Conservation (phyloP, 345 rosid species). For the Gossypium arboreum region DNA sequence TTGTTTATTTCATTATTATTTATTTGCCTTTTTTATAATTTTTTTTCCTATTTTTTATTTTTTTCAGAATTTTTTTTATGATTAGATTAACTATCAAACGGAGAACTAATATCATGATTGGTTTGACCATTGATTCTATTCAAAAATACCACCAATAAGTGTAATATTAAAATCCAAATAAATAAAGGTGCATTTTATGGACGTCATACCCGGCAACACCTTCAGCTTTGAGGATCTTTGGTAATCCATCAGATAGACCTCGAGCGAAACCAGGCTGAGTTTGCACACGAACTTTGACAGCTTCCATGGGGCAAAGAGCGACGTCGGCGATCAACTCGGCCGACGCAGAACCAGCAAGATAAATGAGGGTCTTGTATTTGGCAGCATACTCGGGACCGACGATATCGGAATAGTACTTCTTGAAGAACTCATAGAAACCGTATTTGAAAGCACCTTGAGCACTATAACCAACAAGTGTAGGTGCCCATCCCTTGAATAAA, state of each 20-base stretch:
- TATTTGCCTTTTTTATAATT: too few species aligned
- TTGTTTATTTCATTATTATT: too few species aligned
- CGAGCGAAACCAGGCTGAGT: conserved; percentile 96
- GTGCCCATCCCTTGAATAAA: conserved; percentile 85
- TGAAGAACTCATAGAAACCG: conserved; percentile 83
- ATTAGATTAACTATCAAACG: too few species aligned
- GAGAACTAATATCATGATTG: too few species aligned
- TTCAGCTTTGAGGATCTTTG: conserved; percentile 73
- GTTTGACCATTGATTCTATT: too few species aligned
- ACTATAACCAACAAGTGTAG: conserved; percentile 87
- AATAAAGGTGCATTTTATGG: not conserved
- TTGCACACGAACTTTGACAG: conserved; percentile 92
- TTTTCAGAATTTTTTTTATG: too few species aligned
- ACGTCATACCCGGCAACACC: conserved; percentile 61
- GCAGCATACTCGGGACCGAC: conserved; percentile 85
- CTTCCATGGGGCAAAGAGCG: conserved; percentile 94
- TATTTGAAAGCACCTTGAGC: conserved; percentile 94
- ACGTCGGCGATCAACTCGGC: conserved; percentile 89
- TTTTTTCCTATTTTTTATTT: too few species aligned
- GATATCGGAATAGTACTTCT: conserved; percentile 90
- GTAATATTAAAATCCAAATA: not conserved
- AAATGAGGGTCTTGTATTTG: conserved; percentile 85
- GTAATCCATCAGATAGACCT: conserved; percentile 84
- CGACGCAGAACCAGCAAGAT: conserved; percentile 94
- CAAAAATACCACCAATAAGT: too few species aligned